Conservation (phyloP, 768 basidiomycete species). For the Pisolithus albus region DNA sequence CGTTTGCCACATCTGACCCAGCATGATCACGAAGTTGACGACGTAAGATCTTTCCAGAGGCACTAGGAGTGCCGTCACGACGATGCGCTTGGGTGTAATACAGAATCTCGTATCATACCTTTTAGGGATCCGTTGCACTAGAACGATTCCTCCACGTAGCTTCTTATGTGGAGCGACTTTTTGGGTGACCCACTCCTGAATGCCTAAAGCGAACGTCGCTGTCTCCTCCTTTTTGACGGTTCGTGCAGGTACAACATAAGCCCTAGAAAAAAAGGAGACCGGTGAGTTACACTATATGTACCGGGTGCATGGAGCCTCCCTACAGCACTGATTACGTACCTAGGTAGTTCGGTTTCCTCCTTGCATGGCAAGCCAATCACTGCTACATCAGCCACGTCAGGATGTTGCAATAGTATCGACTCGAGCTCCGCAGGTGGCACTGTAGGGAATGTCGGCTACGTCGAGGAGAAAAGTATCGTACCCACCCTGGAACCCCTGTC, state of each 20-base stretch:
- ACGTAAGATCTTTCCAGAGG: constrained; percentile 83
- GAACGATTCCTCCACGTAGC: constrained; percentile 65
- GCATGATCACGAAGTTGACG: constrained; percentile 67
- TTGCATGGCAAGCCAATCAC: constrained; percentile 70
- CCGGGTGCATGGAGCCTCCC: too few relatives aligned
- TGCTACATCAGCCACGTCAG: constrained; percentile 71
- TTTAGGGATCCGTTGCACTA: constrained; percentile 43
- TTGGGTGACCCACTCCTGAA: constrained; percentile 59
- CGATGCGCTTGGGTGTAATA: not conserved
- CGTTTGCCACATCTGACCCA: constrained; percentile 40
- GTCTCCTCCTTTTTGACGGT: constrained; percentile 12
- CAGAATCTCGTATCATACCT: constrained; percentile 11
- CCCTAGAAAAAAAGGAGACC: constrained; percentile 32
- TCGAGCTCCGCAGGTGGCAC: constrained; percentile 88
- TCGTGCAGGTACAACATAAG: constrained; percentile 42
- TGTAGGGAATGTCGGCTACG: constrained; percentile 17
- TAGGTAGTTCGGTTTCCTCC: constrained; percentile 76
- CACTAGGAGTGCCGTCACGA: constrained; percentile 33
- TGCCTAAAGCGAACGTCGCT: constrained; percentile 35
- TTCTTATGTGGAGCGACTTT: constrained; percentile 72
- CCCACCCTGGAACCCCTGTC: constrained; percentile 69
- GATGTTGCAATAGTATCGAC: constrained; percentile 64
- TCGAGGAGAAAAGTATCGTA: not conserved
- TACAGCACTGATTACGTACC: constrained; percentile 30
- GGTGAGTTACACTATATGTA: not conserved